phyloP scores from a whole-genome alignment of 2,329 filamentous ascomycete genomes.

The Neonectria neomacrospora region DNA sequence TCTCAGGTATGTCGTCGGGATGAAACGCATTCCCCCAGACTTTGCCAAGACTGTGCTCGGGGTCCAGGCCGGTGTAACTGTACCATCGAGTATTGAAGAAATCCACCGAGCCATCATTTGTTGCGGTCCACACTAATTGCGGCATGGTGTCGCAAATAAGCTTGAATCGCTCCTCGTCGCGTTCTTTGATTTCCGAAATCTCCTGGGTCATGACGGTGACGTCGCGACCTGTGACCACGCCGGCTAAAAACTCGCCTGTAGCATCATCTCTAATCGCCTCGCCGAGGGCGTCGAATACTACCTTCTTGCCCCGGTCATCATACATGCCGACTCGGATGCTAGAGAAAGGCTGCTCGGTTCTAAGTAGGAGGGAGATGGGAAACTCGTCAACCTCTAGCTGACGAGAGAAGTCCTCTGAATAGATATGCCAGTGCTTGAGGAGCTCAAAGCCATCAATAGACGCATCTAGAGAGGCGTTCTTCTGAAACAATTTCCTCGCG shows the following conservation, averaged over 20 bases:
- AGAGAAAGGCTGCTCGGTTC: conserved; percentile 68
- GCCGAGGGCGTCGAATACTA: conserved; percentile 73
- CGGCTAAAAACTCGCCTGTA: conserved; percentile 78
- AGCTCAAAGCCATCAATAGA: conserved; percentile 65
- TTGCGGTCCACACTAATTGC: conserved; percentile 79
- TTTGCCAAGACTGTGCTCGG: conserved; percentile 69
- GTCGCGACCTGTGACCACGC: conserved; percentile 77
- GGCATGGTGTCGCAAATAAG: conserved; percentile 80
- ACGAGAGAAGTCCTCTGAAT: conserved; percentile 72
- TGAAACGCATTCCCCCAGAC: conserved; percentile 75
- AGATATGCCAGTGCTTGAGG: conserved; percentile 69
- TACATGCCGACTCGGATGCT: conserved; percentile 72
- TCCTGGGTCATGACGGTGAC: conserved; percentile 76
- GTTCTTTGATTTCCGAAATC: conserved; percentile 74
- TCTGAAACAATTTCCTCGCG: conserved; percentile 62
- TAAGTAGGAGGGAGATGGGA: conserved; percentile 73
- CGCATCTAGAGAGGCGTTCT: conserved; percentile 53
- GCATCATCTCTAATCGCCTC: conserved; percentile 74
- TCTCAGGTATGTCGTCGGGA: conserved; percentile 72
- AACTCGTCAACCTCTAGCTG: conserved; percentile 68
- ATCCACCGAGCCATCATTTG: conserved; percentile 72
- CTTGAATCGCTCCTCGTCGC: conserved; percentile 79
- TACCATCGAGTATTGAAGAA: conserved; percentile 85
- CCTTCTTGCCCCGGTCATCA: conserved; percentile 60
- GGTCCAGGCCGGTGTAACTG: conserved; percentile 76